Evolutionary conservation across 345 rosid genomes (phyloP).

Genomic region (Linum usitatissimum): DNA sequence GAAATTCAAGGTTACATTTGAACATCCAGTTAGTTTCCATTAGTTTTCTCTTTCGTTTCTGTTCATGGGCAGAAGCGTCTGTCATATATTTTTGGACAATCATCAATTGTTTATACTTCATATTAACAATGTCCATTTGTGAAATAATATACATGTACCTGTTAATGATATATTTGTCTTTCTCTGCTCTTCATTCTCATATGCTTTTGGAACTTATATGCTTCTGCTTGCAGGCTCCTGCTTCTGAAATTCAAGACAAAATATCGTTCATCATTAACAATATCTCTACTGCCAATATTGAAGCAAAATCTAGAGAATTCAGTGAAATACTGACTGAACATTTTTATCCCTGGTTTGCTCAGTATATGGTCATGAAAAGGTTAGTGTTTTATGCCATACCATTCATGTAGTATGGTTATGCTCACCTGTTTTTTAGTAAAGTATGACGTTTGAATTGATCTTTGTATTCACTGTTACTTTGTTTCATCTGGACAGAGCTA

Average conservation of each 20-base stretch:
- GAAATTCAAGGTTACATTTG: too few relatives aligned
- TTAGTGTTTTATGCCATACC: conserved; percentile 9
- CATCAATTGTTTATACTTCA: background rate
- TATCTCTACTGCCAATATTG: conserved; percentile 66
- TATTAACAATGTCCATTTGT: background rate
- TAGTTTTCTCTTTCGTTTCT: background rate
- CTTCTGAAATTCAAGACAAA: conserved; percentile 74
- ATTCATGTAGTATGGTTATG: background rate
- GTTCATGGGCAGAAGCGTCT: background rate
- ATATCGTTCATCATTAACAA: conserved; percentile 86
- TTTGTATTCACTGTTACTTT: background rate
- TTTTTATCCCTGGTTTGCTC: conserved; percentile 91
- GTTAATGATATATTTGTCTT: background rate
- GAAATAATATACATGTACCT: background rate
- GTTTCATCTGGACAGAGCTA: conserved; percentile 48
- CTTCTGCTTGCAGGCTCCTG: conserved; percentile 51
- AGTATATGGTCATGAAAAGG: conserved; percentile 99
- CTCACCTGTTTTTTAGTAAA: background rate
- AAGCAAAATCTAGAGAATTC: conserved; percentile 75
- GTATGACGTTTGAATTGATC: background rate
- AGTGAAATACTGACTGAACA: conserved; percentile 73
- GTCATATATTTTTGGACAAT: background rate
- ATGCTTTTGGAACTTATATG: background rate
- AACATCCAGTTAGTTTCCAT: too few relatives aligned
- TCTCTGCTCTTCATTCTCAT: background rate